Evolutionary conservation across 2,329 filamentous ascomycete species (phyloP), one percentile per base, ranked within the genome.

Genomic region (Aspergillus sojae): DNA sequence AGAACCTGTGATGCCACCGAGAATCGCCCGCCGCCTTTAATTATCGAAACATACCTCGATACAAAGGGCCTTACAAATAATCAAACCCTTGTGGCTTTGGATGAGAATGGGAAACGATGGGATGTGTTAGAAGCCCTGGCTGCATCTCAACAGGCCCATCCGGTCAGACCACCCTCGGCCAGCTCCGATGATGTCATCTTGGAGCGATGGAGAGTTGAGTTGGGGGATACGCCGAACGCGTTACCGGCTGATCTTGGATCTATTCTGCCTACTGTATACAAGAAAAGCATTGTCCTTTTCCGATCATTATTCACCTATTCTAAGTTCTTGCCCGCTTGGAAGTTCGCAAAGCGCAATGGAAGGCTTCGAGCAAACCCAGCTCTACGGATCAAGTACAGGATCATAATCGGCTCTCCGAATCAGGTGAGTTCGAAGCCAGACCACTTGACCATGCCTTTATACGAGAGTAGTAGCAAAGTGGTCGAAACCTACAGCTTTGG

Each of bases 261-360:
- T 54, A 82, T 86, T 36, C 82, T 98, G 58, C 93, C 95, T 16
- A 94, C 92, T 58, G 89, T 97, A 63, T 99, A 99, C 84, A 99
- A 99, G 81, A 95, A 96, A 80, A 93, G 92, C 71, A 96, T 99
- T 67, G 91, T 98, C 69, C 88, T 97, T 71, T 97, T 98, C 79
- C 88, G 95, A 64, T 93, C 93, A 1, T 84, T 99, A 53, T 97
- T 92, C 77, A 88, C 92, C 57, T 91, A 91, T 60, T 88, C 92
- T 46, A 90, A 92, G 71, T 86, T 97, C 65, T 81, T 97, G 65
- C 95, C 95, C 2, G 89, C 91, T 28, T 97, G 91, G 89, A 96
- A 90, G 79, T 91, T 96, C 72, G 88, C 91, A 72, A 90, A 91
- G 71, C 88, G 87, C 57, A 84, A 91, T 67, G 86, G 88, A 23